Evolutionary conservation across 192 early-diverging fungal species (phyloP).

Genomic region (Podila epigama): DNA sequence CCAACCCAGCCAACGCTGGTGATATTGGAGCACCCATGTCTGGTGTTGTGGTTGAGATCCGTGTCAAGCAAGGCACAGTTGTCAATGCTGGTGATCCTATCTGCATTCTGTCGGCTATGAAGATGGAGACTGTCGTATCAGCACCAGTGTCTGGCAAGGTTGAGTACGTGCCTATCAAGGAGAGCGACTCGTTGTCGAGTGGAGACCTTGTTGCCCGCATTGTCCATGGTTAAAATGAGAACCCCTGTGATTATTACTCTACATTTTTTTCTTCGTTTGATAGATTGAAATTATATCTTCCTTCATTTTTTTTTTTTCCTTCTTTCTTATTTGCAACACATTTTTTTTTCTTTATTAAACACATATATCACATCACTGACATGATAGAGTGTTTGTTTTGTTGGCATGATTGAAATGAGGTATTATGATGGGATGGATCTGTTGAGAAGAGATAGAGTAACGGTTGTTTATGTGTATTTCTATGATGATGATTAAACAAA

Average conservation of each 20-base stretch:
- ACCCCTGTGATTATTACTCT: neutral
- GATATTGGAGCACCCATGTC: constrained; percentile 97
- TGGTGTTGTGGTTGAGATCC: constrained; percentile 93
- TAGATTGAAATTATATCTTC: neutral
- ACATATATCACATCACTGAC: too few relatives aligned
- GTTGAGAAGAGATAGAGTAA: neutral
- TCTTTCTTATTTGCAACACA: neutral
- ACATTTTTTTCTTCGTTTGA: neutral
- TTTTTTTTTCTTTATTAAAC: too few relatives aligned
- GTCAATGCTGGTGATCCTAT: constrained; percentile 93
- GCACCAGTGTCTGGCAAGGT: constrained; percentile 81
- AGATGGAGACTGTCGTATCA: constrained; percentile 95
- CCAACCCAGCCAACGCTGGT: constrained; percentile 75
- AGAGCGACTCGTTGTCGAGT: constrained; percentile 80
- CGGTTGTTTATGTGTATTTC: too few relatives aligned
- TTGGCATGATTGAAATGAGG: too few relatives aligned
- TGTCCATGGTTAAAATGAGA: constrained; percentile 51
- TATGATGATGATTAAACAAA: too few relatives aligned
- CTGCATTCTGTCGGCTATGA: constrained; percentile 96
- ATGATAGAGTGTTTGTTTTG: too few relatives aligned
- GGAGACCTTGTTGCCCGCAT: constrained; percentile 86
- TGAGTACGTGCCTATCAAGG: constrained; percentile 71
- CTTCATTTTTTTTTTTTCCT: neutral
- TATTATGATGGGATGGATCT: neutral
- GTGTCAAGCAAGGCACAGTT: constrained; percentile 77